A percentile compares a stretch with the other conserved stretches of the same genome.
These are phyloP conservation scores for Artomyces pyxidatus DNA, from an alignment of 768 basidiomycete genomes.

Conservation along the genomic window DNA sequence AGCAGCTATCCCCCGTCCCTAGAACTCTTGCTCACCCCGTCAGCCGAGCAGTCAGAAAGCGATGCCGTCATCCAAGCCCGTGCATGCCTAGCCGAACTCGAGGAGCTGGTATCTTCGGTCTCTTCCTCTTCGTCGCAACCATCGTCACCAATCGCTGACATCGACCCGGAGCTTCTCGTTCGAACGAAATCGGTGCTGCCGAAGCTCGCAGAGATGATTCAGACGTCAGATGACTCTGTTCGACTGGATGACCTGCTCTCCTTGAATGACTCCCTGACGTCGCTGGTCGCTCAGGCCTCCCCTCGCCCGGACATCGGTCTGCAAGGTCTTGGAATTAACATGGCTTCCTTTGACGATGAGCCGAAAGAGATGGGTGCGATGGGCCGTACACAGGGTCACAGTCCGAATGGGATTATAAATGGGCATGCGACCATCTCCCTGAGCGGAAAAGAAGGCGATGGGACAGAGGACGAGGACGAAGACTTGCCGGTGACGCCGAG, in stretches of 20 bases:
- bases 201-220: constrained; percentile 45
- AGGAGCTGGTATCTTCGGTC: constrained; percentile 18
- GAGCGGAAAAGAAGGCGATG: constrained; percentile 3
- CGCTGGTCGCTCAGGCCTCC: constrained; percentile 36
- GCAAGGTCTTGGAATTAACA: constrained; percentile 12
- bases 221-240: constrained; percentile 46
- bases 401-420: constrained; percentile 11
- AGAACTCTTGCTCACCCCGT: constrained; percentile 12
- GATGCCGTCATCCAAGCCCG: constrained; percentile 42
- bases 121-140: constrained; percentile 18
- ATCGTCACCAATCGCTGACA: constrained; percentile 6
- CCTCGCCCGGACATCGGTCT: constrained; percentile 7
- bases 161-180: constrained; percentile 34
- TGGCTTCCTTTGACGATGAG: constrained; percentile 1
- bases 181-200: constrained; percentile 45
- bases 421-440: constrained; percentile 20
- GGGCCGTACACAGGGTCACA: not conserved
- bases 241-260: constrained; percentile 60
- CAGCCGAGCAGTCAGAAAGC: constrained; percentile 26
- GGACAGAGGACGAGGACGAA: constrained; percentile 18
- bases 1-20: constrained; percentile 15
- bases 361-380: not conserved
- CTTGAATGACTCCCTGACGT: constrained; percentile 65
- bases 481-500: constrained; percentile 47
- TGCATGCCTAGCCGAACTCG: constrained; percentile 22